Base-by-base conservation (phyloP, 257 asterid species). In the Primulina eburnea region DNA sequence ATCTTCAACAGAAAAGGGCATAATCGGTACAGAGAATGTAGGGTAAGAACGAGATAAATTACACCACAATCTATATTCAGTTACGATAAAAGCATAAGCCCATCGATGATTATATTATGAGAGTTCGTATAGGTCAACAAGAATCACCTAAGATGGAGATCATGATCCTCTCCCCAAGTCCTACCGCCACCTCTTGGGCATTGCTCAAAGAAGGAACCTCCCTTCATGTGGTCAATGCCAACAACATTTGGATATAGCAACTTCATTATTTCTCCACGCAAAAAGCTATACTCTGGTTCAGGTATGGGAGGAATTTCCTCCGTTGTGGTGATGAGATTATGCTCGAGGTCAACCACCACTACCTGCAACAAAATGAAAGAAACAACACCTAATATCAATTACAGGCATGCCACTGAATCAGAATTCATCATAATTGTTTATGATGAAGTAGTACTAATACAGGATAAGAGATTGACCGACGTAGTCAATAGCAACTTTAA, bases 261-360 rank as follows among this genome's bases (percentile, higher is more conserved):
- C 79, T 85, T 83, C 86, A 76, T 70, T 76, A 92, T 82, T 32
- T 87, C 96, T 69, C 87, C 87, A 72, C 92, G 95, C 83, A 92
- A 82, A 71, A 82, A 79, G 65, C 90, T 86, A 82, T 85, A 70
- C 70, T 92, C 98, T 67, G 98, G 98, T 80, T 92, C 98, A 40
- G 98, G 98, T 76, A 87, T 73, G 64, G 86, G 84, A 78, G 98
- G 98, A 78, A 92, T 92, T 28, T 92, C 98, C 85, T 90, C 98
- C 5, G 98, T 62, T 60, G 98, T 92, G 65, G 90, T 87, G 73
- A 90, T 85, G 81, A 79, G 84, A 85, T 92, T 90, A 79, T 83
- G 97, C 77, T 87, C 97, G 78, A 92, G 97, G 82, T 92, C 95
- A 71, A 92, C 98, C 77, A 92, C 87, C 16, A 92, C 98, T 55